phyloP scores from a whole-genome alignment of 306 rosid genomes.

The Crotalaria pallida region DNA sequence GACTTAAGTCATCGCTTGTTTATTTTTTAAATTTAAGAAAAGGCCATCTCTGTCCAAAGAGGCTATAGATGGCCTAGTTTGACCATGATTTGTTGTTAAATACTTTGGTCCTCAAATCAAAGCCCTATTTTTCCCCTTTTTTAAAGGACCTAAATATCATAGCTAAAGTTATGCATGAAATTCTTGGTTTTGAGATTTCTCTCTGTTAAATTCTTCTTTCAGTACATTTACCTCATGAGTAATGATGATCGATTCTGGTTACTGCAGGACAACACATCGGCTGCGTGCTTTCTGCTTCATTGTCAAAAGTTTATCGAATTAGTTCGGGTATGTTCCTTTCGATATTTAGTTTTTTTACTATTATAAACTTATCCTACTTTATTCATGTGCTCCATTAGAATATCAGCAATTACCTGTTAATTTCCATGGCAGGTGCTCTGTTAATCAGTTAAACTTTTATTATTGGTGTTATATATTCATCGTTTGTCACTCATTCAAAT shows the following conservation, averaged over 20 bases:
- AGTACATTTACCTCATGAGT: not conserved
- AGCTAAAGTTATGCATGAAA: not conserved
- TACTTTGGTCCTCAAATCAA: not conserved
- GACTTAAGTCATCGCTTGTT: too few species aligned
- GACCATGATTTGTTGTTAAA: not conserved
- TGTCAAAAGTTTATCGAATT: slow-evolving; percentile 92
- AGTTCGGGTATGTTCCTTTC: slow-evolving; percentile 73
- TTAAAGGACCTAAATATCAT: not conserved
- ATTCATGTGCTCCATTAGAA: not conserved
- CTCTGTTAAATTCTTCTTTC: not conserved
- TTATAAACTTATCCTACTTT: not conserved
- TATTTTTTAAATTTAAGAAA: not conserved
- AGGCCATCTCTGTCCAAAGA: not conserved
- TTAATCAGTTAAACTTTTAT: not conserved
- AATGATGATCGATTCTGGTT: slow-evolving; percentile 24
- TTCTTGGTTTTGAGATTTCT: slow-evolving; percentile 12
- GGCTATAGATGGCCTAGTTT: not conserved
- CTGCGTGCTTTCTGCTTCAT: slow-evolving; percentile 91
- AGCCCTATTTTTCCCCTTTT: not conserved
- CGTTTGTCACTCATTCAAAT: not conserved
- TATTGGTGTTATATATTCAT: not conserved
- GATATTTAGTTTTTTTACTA: slow-evolving; percentile 9
- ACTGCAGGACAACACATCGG: slow-evolving; percentile 86
- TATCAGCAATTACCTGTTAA: not conserved
- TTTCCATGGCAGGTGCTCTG: slow-evolving; percentile 6